These are phyloP conservation scores for Petunia secreta DNA, from an alignment of 257 asterid genomes.

Conservation along the genomic window DNA sequence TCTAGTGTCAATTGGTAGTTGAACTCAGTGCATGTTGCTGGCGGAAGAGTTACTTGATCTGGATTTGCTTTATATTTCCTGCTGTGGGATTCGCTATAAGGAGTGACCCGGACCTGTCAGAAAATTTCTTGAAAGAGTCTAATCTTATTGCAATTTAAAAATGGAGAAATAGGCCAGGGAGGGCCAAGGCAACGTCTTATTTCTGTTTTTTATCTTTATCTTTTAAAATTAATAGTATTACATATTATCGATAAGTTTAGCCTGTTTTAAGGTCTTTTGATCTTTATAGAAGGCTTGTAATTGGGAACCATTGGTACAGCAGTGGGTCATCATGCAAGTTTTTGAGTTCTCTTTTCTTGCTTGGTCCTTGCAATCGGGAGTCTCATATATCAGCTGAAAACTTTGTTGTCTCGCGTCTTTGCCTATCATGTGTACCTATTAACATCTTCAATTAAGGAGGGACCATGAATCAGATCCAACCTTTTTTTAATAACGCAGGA, in stretches of 20 bases:
- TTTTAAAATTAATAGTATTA: not conserved
- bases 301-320: not conserved
- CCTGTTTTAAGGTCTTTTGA: not conserved
- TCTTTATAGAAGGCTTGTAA: not conserved
- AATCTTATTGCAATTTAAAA: not conserved
- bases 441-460: slow-evolving; percentile 1
- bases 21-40: not conserved
- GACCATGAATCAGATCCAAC: not conserved
- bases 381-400: not conserved
- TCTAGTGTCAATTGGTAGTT: not conserved
- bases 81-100: not conserved
- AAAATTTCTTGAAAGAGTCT: not conserved
- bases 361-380: not conserved
- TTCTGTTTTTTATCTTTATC: not conserved
- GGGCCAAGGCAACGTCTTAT: not conserved
- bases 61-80: not conserved
- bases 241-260: not conserved
- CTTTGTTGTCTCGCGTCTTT: not conserved
- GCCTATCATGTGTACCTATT: not conserved
- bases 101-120: too few relatives aligned
- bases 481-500: slow-evolving; percentile 56
- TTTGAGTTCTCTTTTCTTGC: too few relatives aligned
- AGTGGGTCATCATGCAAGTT: not conserved
- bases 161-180: not conserved
- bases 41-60: slow-evolving; percentile 5